Conservation (phyloP, 495 filamentous ascomycete genomes). For the Trichocladium uniseriatum region DNA sequence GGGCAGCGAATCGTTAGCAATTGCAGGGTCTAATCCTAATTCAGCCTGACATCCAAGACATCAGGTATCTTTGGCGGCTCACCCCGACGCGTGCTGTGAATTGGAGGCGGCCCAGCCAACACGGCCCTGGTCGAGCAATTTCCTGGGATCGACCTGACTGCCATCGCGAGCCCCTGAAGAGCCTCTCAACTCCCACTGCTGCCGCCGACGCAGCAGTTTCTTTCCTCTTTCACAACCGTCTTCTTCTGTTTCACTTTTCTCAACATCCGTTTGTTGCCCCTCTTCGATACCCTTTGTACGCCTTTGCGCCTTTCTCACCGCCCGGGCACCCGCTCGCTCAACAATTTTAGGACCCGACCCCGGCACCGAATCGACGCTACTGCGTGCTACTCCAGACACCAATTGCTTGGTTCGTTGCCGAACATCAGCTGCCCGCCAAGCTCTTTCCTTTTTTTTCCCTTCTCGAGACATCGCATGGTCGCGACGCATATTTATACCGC, state of each 20-base stretch:
- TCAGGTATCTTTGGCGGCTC: constrained; percentile 14
- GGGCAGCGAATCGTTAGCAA: constrained; percentile 19
- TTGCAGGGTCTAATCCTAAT: constrained; percentile 16
- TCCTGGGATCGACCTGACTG: constrained; percentile 16
- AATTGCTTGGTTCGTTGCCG: constrained; percentile 6
- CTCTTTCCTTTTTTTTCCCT: constrained; percentile 14
- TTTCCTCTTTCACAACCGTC: not conserved
- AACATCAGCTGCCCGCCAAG: constrained; percentile 14
- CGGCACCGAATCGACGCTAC: constrained; percentile 7
- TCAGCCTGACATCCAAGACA: constrained; percentile 13
- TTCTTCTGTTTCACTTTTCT: constrained; percentile 5
- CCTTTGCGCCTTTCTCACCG: not conserved
- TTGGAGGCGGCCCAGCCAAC: constrained; percentile 16
- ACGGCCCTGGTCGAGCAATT: constrained; percentile 20
- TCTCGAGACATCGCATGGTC: constrained; percentile 5
- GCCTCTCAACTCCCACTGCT: constrained; percentile 10
- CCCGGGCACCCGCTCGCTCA: not conserved
- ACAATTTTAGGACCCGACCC: constrained; percentile 4
- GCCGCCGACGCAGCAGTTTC: too few relatives aligned
- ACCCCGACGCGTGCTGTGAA: constrained; percentile 12
- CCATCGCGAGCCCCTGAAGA: constrained; percentile 19
- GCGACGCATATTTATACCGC: constrained; percentile 5
- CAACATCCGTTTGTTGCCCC: not conserved
- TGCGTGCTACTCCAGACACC: constrained; percentile 2
- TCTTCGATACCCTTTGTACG: constrained; percentile 12